Conservation (phyloP, 805 yeast genomes). For the Grigorovia yakushimaensis region DNA sequence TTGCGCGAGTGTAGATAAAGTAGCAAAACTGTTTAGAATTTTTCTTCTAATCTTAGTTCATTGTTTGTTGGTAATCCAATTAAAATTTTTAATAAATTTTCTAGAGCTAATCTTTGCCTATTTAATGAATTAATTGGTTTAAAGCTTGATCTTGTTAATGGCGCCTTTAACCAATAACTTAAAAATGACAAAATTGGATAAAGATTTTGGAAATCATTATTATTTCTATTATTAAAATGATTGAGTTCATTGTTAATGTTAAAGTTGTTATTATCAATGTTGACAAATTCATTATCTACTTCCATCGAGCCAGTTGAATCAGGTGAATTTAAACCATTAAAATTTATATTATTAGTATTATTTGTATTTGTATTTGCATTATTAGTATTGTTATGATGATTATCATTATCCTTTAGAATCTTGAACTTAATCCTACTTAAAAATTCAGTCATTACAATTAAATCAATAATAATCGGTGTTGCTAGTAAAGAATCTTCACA, state of each 20-base stretch:
- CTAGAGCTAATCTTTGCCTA: conserved; percentile 89
- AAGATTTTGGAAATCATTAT: conserved; percentile 47
- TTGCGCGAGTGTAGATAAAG: too few relatives aligned
- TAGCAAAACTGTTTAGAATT: conserved; percentile 35
- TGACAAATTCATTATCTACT: background rate
- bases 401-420: conserved; percentile 32
- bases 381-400: conserved; percentile 11
- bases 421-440: conserved; percentile 77
- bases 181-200: conserved; percentile 81
- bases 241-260: too few relatives aligned
- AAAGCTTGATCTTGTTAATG: conserved; percentile 83
- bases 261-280: too few relatives aligned
- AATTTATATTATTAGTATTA: too few relatives aligned
- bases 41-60: conserved; percentile 91
- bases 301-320: background rate
- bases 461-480: conserved; percentile 86
- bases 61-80: conserved; percentile 85
- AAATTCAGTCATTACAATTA: conserved; percentile 84
- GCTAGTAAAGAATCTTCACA: conserved; percentile 95
- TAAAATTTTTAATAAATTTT: conserved; percentile 79
- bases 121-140: conserved; percentile 87
- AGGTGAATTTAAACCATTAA: background rate
- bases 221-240: conserved; percentile 17
- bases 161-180: conserved; percentile 95
- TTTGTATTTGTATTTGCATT: too few relatives aligned